Evolutionary conservation across 805 yeast genomes (phyloP), one percentile per base, ranked within the genome.

Genomic region (Hagleromyces aurorensis): DNA sequence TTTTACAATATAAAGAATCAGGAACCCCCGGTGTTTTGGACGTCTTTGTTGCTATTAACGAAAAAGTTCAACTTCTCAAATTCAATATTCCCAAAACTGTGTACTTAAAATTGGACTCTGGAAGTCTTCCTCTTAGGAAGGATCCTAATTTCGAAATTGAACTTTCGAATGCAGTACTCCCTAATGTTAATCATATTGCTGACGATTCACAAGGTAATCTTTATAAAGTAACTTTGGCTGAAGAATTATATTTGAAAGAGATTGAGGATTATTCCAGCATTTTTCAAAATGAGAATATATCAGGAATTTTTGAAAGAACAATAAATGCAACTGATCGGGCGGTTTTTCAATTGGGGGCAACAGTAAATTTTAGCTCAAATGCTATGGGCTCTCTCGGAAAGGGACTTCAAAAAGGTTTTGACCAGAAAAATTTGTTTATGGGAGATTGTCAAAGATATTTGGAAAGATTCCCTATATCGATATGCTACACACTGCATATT

Each of bases 331-430:
- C 69, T 4, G 89, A 85, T 36, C 62, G 96, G 27, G 85, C 85
- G 0, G 69, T 85, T 24, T 70, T 91, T 40, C 79, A 78, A 18
- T 59, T 91, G 11, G 97, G 98, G 3, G 65, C 76, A 14, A 65
- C 73, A 10, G 80, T 87, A 13, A 65, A 66, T 10, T 78, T 87
- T 40, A 83, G 75, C 39, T 78, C 78, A 25, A 62, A 73, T 1
- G 65, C 70, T 32, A 70, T 83, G n/a, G 96, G 96, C 6, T 75
- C 86, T 0, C 61, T 93, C 7, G 94, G 96, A 6, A 72, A 70
- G 45, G 94, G 96, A 16, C 60, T 91, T 34, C 86, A 83, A 43
- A 69, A 70, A 35, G 98, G 98, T 1, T 93, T 93, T 55, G 73
- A 79, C 9, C 48, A 70, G 33, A 71, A 71, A 29, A 75, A 77